Evolutionary conservation across 345 rosid species (phyloP), one percentile per base, ranked within the genome.

Genomic region (Viola odorata): DNA sequence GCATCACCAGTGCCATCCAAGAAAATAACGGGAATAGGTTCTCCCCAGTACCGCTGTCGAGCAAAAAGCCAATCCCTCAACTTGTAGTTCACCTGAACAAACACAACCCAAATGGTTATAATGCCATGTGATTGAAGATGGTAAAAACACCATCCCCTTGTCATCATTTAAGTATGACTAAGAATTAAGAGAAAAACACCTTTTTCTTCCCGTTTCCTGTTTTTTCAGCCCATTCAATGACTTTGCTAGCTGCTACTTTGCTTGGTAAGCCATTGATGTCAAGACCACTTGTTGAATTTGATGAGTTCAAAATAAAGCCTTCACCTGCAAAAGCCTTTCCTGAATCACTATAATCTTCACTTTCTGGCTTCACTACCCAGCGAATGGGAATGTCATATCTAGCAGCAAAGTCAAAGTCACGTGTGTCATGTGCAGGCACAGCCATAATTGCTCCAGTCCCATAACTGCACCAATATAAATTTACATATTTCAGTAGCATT

Each of bases 371-470:
- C 75, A 92, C 92, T 10, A 92, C 98, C 84, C 76, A 73, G 65
- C n/a, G 58, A 40, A 87, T 77, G 5, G 96, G 88, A 76, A 92
- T 84, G 65, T 75, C 74, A 72, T 77, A 89, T 79, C 82, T 87
- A 53, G 75, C 45, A 41, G 98, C 95, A 80, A 91, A 91, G 75
- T 91, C 95, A 70, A 80, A 62, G 70, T 91, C 98, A 57, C 92
- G 86, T 12, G 75, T 63, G 60, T 91, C 98, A 72, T 91, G 98
- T 38, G 96, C 96, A 58, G 96, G 98, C 42, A 89, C 96, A 2
- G 96, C 95, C 96, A 91, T 87, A 63, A 89, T 87, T 66, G 98
- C 98, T 73, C 96, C 98, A 9, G 98, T 91, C 71, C 98, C 96
- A 69, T 91, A 91, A 74, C 98, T 91, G 86, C 57, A 69, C 10